Evolutionary conservation across 768 basidiomycete genomes (phyloP).

Genomic region (Serendipita vermifera): DNA sequence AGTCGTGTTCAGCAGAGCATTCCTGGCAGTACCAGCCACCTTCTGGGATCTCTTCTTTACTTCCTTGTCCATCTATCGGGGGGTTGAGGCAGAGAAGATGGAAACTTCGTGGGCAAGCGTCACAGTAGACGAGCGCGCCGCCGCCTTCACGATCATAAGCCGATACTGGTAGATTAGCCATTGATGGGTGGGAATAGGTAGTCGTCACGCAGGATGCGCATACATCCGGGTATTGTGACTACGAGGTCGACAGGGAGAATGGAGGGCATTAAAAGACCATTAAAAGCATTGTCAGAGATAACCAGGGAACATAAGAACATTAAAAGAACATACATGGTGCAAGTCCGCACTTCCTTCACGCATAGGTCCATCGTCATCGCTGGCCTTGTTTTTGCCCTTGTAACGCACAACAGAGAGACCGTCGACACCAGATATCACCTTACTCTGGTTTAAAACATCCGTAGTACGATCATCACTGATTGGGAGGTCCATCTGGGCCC

Average conservation of each 20-base stretch:
- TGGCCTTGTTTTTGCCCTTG: constrained; percentile 2
- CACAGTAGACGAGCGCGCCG: constrained; percentile 89
- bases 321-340: not conserved
- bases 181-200: not conserved
- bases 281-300: too few relatives aligned
- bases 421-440: not conserved
- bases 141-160: constrained; percentile 20
- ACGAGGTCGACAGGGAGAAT: not conserved
- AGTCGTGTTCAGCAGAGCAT: constrained; percentile 12
- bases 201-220: not conserved
- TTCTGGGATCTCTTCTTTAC: constrained; percentile 62
- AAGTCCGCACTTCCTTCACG: not conserved
- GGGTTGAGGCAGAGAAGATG: constrained; percentile 96
- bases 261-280: too few relatives aligned
- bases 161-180: constrained; percentile 8
- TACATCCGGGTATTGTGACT: not conserved
- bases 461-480: not conserved
- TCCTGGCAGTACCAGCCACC: constrained; percentile 57
- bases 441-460: not conserved
- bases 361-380: not conserved
- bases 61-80: constrained; percentile 53
- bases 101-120: constrained; percentile 91
- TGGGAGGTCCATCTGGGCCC: not conserved
- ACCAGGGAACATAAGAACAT: not conserved
- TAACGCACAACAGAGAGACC: not conserved